phyloP scores from a whole-genome alignment of 176 grass and related monocot species.

The Chrysopogon serrulatus region DNA sequence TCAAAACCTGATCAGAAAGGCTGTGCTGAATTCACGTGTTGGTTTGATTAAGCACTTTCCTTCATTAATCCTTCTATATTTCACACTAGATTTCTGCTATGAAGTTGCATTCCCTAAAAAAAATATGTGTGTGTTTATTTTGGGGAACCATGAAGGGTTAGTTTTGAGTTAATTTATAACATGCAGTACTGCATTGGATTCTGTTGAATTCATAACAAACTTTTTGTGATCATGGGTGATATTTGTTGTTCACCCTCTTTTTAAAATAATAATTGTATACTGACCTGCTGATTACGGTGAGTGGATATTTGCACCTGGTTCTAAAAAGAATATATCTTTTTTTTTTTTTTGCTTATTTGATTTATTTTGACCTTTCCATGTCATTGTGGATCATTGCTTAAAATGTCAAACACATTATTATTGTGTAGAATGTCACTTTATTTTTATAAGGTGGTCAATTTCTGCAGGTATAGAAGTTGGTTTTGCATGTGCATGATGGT shows the following conservation, averaged over 20 bases:
- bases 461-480: neutral
- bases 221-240: neutral
- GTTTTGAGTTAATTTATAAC: neutral
- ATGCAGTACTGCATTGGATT: neutral
- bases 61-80: neutral
- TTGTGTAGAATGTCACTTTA: neutral
- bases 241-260: neutral
- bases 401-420: neutral
- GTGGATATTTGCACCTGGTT: slow-evolving; percentile 11
- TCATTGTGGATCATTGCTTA: neutral
- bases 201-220: neutral
- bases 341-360: neutral
- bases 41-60: neutral
- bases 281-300: neutral
- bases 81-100: neutral
- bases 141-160: neutral
- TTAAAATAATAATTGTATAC: slow-evolving; percentile 1
- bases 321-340: neutral
- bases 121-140: neutral
- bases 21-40: neutral
- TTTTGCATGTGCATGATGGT: neutral
- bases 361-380: neutral
- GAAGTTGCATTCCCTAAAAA: neutral
- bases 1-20: neutral
- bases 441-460: neutral